Evolutionary conservation across 202 grass and related monocot species (phyloP).

Genomic region (Alloteropsis angusta): DNA sequence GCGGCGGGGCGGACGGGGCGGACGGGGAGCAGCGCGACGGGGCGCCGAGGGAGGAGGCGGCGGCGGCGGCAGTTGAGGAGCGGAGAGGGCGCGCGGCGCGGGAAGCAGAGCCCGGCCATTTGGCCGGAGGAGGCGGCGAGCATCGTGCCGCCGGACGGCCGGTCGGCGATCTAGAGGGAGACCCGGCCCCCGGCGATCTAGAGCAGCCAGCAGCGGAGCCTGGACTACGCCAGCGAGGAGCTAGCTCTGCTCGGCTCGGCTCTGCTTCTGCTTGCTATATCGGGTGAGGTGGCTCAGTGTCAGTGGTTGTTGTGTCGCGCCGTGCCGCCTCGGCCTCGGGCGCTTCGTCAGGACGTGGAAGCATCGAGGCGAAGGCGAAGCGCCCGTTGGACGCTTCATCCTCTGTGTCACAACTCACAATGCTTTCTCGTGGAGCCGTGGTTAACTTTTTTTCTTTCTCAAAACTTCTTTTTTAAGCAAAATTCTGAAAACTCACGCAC

Average conservation of each 20-base stretch:
- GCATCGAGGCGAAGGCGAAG: not conserved
- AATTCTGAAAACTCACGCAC: too few species aligned
- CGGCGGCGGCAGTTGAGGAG: not conserved
- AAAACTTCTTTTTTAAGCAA: too few species aligned
- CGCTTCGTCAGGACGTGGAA: not conserved
- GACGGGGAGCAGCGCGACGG: not conserved
- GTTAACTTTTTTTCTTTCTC: too few species aligned
- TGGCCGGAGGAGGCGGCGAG: not conserved
- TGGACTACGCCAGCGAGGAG: not conserved
- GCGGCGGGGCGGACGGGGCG: not conserved
- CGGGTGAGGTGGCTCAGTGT: not conserved
- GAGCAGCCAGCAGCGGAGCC: not conserved
- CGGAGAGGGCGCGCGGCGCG: not conserved
- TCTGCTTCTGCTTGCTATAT: not conserved
- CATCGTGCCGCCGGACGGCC: not conserved
- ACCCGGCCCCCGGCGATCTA: too few species aligned
- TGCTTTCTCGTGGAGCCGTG: too few species aligned
- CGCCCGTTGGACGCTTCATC: not conserved
- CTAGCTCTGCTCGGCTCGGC: not conserved
- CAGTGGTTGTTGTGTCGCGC: not conserved
- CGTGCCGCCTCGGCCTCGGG: not conserved
- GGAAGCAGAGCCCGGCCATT: slow-evolving; percentile 23
- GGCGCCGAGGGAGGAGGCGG: not conserved
- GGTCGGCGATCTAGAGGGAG: not conserved
- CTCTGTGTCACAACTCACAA: not conserved